Evolutionary conservation across 306 rosid species (phyloP), one percentile per base, ranked within the genome.

Genomic region (Trifolium pratense): DNA sequence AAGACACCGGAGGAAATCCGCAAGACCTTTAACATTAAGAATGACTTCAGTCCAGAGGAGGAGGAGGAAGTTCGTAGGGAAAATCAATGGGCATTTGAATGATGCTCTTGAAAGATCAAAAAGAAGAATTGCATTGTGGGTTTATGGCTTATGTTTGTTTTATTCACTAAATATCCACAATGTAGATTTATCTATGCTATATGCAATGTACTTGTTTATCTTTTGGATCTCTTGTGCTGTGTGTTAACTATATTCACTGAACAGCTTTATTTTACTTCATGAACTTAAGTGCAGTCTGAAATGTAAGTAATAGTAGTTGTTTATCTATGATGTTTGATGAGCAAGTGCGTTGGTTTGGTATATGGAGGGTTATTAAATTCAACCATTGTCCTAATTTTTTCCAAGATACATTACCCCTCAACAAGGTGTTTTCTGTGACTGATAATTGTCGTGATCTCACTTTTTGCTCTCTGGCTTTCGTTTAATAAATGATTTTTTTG

Each of bases 1-100:
- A 92, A 88, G 84, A 88, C 90, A 10, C 92, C 94, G 0, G 96
- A 92, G 83, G 96, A 88, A 73, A 88, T 92, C 39, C 84, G 92
- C 36, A 88, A 81, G 83, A 90, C 89, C 20, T 92, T 92, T 18
- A 90, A 83, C 64, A 92, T 92, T 51, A 87, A 86, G 86, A 90
- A 92, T 59, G 96, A 90, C 73, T 90, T 90, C 75, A 86, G 87
- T 15, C 85, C 89, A 0, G 96, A 90, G 84, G 98, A 92, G 77
- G 96, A 90, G 81, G 92, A 88, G 66, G 92, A 90, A 79, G 89
- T 88, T 77, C 92, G 95, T 16, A 73, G 91, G 70, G 97, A 87
- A 84, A 92, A 90, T 62, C 96, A 90, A 60, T 92, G 96, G 98
- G 92, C 94, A 9, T 90, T 90, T 67, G 96, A 92, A 70, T 90